Evolutionary conservation across 495 filamentous ascomycete species (phyloP).

Genomic region (Aspergillus bridgeri): DNA sequence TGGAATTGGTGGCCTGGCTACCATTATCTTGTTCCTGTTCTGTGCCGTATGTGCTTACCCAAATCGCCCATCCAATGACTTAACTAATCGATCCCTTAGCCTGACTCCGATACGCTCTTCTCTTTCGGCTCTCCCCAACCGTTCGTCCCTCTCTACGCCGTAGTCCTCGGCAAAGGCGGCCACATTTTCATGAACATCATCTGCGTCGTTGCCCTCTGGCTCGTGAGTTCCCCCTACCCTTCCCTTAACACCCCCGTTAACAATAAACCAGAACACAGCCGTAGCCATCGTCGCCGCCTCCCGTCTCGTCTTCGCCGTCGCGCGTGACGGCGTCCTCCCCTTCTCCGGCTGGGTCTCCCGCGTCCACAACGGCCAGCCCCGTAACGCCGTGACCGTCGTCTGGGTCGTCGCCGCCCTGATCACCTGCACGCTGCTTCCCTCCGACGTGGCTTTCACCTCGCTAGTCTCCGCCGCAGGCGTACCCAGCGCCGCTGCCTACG

Average conservation of each 20-base stretch:
- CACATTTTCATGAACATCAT: conserved; percentile 55
- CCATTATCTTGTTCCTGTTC: conserved; percentile 56
- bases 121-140: conserved; percentile 49
- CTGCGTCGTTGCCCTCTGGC: conserved; percentile 48
- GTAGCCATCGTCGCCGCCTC: conserved; percentile 54
- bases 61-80: conserved; percentile 1
- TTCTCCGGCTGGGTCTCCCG: conserved; percentile 53
- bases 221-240: conserved; percentile 25
- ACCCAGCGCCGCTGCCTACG: conserved; percentile 52
- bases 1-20: conserved; percentile 46
- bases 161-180: conserved; percentile 49
- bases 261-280: conserved; percentile 43
- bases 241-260: not conserved
- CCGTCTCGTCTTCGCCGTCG: conserved; percentile 54
- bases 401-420: conserved; percentile 47
- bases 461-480: conserved; percentile 50
- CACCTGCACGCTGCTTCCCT: conserved; percentile 52
- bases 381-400: conserved; percentile 54
- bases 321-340: conserved; percentile 53
- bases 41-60: conserved; percentile 37
- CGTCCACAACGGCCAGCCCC: conserved; percentile 50
- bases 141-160: conserved; percentile 51
- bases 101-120: conserved; percentile 36
- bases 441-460: conserved; percentile 52
- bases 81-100: conserved; percentile 22